phyloP scores from a whole-genome alignment of 176 grass and related monocot genomes.

The Elymus sibiricus region DNA sequence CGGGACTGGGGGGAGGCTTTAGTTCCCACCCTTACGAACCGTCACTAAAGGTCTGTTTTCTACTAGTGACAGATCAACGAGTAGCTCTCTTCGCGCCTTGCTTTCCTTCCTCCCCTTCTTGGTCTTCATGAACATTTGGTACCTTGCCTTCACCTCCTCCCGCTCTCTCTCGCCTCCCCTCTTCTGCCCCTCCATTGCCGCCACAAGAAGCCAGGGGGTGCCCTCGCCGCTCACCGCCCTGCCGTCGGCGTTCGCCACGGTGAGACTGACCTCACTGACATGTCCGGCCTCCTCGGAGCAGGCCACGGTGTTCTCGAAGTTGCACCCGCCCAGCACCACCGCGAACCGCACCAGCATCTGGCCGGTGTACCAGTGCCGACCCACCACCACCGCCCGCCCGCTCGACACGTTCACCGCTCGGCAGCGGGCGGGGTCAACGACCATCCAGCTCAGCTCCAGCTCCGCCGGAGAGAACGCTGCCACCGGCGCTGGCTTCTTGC shows the following conservation, averaged over 20 bases:
- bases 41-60: too few species aligned
- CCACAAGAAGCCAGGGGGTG: conserved; percentile 26
- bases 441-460: conserved; percentile 62
- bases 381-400: conserved; percentile 41
- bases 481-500: conserved; percentile 15
- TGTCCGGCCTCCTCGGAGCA: conserved; percentile 30
- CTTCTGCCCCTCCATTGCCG: conserved; percentile 40
- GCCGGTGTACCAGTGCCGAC: conserved; percentile 71
- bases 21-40: too few species aligned
- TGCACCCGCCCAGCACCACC: conserved; percentile 47
- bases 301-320: conserved; percentile 39
- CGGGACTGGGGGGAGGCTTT: too few species aligned
- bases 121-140: conserved; percentile 33
- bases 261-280: conserved; percentile 47
- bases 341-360: conserved; percentile 68
- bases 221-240: conserved; percentile 42
- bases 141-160: conserved; percentile 27
- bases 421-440: conserved; percentile 37
- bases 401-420: conserved; percentile 61
- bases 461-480: conserved; percentile 21
- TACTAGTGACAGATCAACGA: conserved; percentile 57
- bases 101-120: conserved; percentile 46
- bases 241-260: conserved; percentile 54
- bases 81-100: conserved; percentile 42
- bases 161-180: conserved; percentile 9